Conservation (phyloP, 2,329 filamentous ascomycete species). For the Penicillium sp. region DNA sequence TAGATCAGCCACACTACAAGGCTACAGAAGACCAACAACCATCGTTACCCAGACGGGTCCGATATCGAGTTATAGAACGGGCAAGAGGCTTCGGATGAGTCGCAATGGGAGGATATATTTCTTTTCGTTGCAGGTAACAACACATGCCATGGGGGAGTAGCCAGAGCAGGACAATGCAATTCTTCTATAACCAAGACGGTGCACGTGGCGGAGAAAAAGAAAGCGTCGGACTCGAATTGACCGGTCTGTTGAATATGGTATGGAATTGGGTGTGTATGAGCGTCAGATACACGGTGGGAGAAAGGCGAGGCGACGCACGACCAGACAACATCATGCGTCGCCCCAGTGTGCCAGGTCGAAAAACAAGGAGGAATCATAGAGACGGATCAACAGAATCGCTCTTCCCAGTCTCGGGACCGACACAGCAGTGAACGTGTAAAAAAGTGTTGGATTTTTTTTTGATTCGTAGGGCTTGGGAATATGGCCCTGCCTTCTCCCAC, state of each 20-base stretch:
- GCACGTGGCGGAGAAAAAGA: no score
- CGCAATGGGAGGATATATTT: constrained; percentile 12
- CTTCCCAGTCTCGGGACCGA: constrained; percentile 27
- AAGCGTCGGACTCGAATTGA: constrained; percentile 18
- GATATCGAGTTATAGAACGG: not conserved
- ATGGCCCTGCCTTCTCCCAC: constrained; percentile 40
- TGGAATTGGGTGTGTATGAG: constrained; percentile 37
- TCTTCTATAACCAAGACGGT: constrained; percentile 21
- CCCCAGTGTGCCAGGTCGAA: constrained; percentile 21
- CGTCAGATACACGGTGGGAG: constrained; percentile 36
- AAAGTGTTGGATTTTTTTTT: constrained; percentile 35
- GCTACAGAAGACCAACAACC: no score
- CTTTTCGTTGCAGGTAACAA: no score
- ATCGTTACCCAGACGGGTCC: not conserved
- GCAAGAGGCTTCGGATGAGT: not conserved
- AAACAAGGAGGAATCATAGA: constrained; percentile 19
- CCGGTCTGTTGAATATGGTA: constrained; percentile 31
- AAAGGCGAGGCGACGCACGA: constrained; percentile 29
- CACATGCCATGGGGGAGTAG: constrained; percentile 25
- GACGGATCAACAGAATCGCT: constrained; percentile 13
- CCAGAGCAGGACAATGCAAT: constrained; percentile 24
- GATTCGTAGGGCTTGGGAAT: constrained; percentile 38
- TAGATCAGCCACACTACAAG: no score
- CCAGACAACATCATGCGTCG: constrained; percentile 29
- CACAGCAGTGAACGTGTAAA: constrained; percentile 29